Conservation (phyloP, 306 rosid species). For the Medicago ruthenica region DNA sequence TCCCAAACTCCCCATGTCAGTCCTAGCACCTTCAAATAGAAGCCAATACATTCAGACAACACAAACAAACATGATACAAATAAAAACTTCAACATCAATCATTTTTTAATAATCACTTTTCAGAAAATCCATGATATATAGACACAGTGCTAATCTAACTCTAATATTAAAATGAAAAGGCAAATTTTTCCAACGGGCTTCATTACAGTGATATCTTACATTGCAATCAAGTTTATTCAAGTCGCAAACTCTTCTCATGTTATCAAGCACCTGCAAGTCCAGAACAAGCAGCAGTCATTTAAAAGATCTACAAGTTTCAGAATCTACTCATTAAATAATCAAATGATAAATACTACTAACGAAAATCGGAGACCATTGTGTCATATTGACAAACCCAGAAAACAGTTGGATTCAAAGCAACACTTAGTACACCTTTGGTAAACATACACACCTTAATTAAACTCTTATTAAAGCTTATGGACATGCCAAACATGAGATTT, state of each 20-base stretch:
- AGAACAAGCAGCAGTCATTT: slow-evolving; percentile 36
- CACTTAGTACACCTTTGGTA: background rate
- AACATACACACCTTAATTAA: background rate
- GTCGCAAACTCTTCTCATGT: slow-evolving; percentile 74
- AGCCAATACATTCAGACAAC: slow-evolving; percentile 29
- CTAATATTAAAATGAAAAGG: slow-evolving; percentile 21
- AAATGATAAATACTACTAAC: background rate
- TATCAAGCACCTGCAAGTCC: slow-evolving; percentile 76
- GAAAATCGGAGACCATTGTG: background rate
- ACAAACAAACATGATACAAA: slow-evolving; percentile 5
- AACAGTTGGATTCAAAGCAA: slow-evolving; percentile 20
- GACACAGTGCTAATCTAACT: background rate
- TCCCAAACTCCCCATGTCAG: slow-evolving; percentile 96
- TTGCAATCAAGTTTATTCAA: slow-evolving; percentile 75
- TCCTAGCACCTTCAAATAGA: slow-evolving; percentile 64
- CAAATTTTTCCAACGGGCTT: slow-evolving; percentile 10
- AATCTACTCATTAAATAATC: background rate
- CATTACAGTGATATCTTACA: slow-evolving; percentile 51
- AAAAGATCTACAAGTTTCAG: slow-evolving; percentile 6
- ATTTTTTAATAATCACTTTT: slow-evolving; percentile 1
- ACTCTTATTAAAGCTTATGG: background rate
- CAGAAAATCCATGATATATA: slow-evolving; percentile 17
- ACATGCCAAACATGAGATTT: background rate
- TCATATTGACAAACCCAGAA: slow-evolving; percentile 1
- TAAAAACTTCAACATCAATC: slow-evolving; percentile 4